These are phyloP conservation scores for Diplodia scrobiculata DNA, from an alignment of 2,329 filamentous ascomycete species.

Conservation along the genomic window DNA sequence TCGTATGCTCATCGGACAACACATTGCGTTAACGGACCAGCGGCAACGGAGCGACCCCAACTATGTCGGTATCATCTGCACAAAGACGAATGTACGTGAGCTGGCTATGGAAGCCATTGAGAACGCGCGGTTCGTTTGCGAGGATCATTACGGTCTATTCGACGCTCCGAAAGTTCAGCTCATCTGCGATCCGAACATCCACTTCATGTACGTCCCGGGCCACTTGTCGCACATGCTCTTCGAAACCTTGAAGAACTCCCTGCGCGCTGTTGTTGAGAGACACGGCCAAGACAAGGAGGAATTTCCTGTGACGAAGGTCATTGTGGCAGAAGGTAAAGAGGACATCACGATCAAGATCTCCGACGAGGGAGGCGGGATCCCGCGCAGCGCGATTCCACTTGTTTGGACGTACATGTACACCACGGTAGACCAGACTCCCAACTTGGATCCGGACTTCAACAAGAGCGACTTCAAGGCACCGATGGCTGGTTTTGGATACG, in stretches of 20 bases:
- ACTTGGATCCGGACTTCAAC: constrained; percentile 94
- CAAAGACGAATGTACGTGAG: constrained; percentile 94
- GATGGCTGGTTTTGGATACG: constrained; percentile 99
- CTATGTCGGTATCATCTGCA: constrained; percentile 98
- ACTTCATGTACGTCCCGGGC: constrained; percentile 99
- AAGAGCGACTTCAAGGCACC: constrained; percentile 99
- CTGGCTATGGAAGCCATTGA: constrained; percentile 96
- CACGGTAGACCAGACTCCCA: constrained; percentile 93
- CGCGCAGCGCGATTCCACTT: constrained; percentile 85
- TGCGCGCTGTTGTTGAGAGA: constrained; percentile 92
- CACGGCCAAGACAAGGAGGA: constrained; percentile 94
- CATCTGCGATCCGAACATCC: constrained; percentile 87
- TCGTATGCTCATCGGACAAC: constrained; percentile 97
- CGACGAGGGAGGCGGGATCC: constrained; percentile 95
- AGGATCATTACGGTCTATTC: constrained; percentile 97
- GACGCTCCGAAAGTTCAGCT: constrained; percentile 96
- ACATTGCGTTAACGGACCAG: constrained; percentile 95
- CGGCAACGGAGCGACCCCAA: constrained; percentile 84
- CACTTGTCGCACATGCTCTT: constrained; percentile 99
- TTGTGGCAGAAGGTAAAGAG: constrained; percentile 95
- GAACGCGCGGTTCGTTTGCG: constrained; percentile 97
- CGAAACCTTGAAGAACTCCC: constrained; percentile 96
- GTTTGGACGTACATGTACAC: constrained; percentile 99
- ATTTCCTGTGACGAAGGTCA: constrained; percentile 95
- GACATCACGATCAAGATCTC: constrained; percentile 99